Base-by-base conservation (phyloP, 2,329 filamentous ascomycete genomes). In the Ophiocordyceps camponoti-leonardi region DNA sequence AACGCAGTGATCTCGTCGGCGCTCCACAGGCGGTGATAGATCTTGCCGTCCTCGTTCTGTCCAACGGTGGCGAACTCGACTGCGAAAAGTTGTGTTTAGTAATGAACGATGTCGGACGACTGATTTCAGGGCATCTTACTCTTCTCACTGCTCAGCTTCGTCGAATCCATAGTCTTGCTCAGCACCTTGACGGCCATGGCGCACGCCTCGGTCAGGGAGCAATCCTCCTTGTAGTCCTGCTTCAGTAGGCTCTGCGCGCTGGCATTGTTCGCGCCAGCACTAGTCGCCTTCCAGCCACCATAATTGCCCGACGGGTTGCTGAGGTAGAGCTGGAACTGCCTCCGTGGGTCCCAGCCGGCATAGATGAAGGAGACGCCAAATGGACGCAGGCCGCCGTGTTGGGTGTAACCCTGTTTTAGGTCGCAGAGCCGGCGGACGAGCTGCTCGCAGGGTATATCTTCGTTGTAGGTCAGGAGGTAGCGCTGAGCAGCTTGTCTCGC, bases 311-410 rank as follows among this genome's bases (percentile, higher is more conserved):
- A 94, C 14, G 92, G 92, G 67, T 98, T 98, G 73, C 88, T 95
- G 65, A 96, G 87, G 71, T 96, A 98, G 50, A 98, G 79, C 72
- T 98, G 92, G 74, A 98, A 98, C 64, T 96, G 83, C 59, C 88
- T 78, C 67, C 93, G 84, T 49, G 86, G 86, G 61, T 98, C 92
- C 77, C 88, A 98, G 49, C 92, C 92, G 44, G 93, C 93, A 62
- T 98, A 98, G 75, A 98, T 96, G 77, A 98, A 96, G 43, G 88
- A 95, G 43, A 98, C 92, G 65, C 92, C 92, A 57, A 98, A 98
- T 16, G 92, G 92, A 56, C 92, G 86, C 48, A 98, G 83, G 71
- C 92, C 92, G 75, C 92, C 92, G 61, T 96, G 92, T 66, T 98
- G 92, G 52, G 92, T 98, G 72, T 98, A 98, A 50, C 92, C 90